phyloP scores from a whole-genome alignment of 352 stramenopile species.

The Blastocystis sp. region DNA sequence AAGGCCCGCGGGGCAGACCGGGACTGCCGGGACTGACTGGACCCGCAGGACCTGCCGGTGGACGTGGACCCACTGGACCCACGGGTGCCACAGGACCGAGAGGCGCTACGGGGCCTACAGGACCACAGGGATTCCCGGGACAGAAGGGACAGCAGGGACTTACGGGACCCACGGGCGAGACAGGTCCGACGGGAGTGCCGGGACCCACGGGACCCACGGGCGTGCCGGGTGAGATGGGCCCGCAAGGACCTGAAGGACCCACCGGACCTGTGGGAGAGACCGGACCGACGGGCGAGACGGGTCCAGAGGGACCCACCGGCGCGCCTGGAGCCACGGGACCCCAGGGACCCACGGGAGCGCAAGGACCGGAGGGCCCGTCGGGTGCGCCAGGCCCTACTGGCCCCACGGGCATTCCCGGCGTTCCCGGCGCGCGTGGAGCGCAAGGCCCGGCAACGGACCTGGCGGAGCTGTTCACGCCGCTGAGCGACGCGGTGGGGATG shows the following conservation, averaged over 20 bases:
- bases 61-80: conserved; percentile 7
- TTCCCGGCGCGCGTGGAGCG: conserved; percentile 9
- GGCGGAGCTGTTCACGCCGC: not conserved
- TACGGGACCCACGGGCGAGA: conserved; percentile 25
- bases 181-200: conserved; percentile 8
- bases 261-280: conserved; percentile 46
- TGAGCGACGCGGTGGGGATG: not conserved
- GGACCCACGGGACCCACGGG: conserved; percentile 9
- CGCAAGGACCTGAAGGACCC: not conserved
- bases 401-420: conserved; percentile 24
- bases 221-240: not conserved
- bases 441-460: conserved; percentile 9
- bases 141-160: conserved; percentile 16
- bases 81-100: conserved; percentile 17
- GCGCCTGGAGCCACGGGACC: conserved; percentile 30
- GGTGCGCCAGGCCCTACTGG: conserved; percentile 46
- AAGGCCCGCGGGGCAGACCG: conserved; percentile 7
- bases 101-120: conserved; percentile 43
- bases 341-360: not conserved
- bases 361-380: not conserved
- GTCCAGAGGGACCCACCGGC: conserved; percentile 53
- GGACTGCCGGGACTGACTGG: conserved; percentile 39
- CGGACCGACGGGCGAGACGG: conserved; percentile 41
- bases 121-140: conserved; percentile 20
- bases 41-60: conserved; percentile 37